Conservation (phyloP, 768 basidiomycete species). For the Lyophyllum semitale region DNA sequence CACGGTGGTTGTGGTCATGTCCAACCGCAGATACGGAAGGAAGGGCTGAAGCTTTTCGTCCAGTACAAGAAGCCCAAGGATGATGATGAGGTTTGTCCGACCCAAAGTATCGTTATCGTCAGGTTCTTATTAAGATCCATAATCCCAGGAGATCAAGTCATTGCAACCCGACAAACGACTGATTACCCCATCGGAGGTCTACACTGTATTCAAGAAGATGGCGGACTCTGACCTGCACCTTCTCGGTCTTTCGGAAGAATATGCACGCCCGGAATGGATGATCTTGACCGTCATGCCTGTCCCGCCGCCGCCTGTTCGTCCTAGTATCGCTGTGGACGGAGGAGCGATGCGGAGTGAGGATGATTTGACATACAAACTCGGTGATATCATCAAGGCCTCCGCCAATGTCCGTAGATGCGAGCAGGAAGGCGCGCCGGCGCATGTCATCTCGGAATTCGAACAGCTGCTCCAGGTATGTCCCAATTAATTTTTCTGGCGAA, state of each 20-base stretch:
- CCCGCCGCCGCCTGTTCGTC: conserved; percentile 96
- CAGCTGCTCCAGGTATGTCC: conserved; percentile 81
- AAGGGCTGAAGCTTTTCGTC: conserved; percentile 91
- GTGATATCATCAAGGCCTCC: conserved; percentile 95
- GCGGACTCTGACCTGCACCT: conserved; percentile 84
- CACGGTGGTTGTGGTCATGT: conserved; percentile 97
- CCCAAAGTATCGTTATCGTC: conserved; percentile 5
- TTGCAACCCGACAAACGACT: conserved; percentile 81
- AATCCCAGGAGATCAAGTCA: conserved; percentile 71
- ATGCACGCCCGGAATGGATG: conserved; percentile 99
- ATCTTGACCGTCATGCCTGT: conserved; percentile 97
- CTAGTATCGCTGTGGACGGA: conserved; percentile 96
- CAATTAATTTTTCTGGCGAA: not conserved
- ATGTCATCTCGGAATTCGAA: conserved; percentile 95
- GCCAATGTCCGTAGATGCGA: conserved; percentile 90
- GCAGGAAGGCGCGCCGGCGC: conserved; percentile 95
- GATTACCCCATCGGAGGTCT: conserved; percentile 86
- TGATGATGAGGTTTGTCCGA: conserved; percentile 83
- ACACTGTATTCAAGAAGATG: conserved; percentile 95
- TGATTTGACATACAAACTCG: conserved; percentile 97
- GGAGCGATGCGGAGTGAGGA: conserved; percentile 97
- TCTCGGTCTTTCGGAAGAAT: conserved; percentile 92
- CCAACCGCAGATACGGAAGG: conserved; percentile 90
- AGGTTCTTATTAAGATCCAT: conserved; percentile 15
- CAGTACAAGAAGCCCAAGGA: conserved; percentile 96